phyloP scores from a whole-genome alignment of 2,329 filamentous ascomycete species.

The Cercospora beticola region DNA sequence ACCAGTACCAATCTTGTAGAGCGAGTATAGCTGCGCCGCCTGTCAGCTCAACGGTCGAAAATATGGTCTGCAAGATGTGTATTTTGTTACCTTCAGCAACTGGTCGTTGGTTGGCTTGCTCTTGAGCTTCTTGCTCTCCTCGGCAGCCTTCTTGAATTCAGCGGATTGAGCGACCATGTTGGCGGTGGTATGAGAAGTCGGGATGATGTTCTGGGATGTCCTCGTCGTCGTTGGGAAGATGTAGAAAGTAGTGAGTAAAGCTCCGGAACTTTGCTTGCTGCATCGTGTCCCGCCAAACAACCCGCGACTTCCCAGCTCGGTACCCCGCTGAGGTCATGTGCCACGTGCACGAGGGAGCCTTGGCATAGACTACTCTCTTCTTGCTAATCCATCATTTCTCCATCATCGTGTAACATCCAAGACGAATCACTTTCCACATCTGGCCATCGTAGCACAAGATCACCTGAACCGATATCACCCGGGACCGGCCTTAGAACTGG shows the following conservation, averaged over 20 bases:
- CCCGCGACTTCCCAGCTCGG: background rate
- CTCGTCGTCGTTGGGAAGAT: background rate
- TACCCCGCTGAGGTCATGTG: background rate
- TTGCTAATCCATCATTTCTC: background rate
- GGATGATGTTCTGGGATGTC: background rate
- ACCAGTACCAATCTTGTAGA: conserved; percentile 48
- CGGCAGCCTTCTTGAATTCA: conserved; percentile 78
- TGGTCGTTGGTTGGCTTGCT: conserved; percentile 64
- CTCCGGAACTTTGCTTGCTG: background rate
- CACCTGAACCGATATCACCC: background rate
- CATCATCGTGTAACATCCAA: background rate
- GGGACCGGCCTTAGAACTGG: too few species aligned
- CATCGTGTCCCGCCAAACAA: conserved; percentile 4
- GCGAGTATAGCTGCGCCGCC: conserved; percentile 51
- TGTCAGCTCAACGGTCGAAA: background rate
- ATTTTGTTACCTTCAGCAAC: conserved; percentile 55
- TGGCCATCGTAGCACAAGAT: background rate
- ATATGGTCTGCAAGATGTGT: background rate
- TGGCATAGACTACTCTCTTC: background rate
- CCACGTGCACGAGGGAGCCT: background rate
- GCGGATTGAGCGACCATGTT: conserved; percentile 41
- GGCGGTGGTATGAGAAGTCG: background rate
- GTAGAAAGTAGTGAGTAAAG: background rate
- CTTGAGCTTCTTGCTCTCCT: conserved; percentile 67
- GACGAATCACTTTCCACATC: background rate